Base-by-base conservation (phyloP, 129 eudicot genomes). In the Flaveria bidentis region DNA sequence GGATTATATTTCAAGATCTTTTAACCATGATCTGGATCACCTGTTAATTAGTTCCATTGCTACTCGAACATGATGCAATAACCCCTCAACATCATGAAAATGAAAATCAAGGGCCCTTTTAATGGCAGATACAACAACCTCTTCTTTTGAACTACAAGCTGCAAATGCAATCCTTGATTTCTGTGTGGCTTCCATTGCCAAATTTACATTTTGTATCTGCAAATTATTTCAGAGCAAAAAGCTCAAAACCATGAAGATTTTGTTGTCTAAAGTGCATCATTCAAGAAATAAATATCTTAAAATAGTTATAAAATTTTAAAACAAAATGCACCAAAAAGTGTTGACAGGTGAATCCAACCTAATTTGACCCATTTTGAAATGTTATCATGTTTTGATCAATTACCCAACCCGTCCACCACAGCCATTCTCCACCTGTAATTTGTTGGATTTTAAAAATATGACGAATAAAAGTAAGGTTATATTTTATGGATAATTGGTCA, bases 181-280 rank as follows among this genome's bases (percentile, higher is more conserved):
- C 73, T 92, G 83, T 1, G 97, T 84, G 46, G 97, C 99, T 78
- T 95, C 99, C 99, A 95, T 95, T 65, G 99, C 97, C 70, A 17
- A 73, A 76, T 79, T 91, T 17, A 84, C 93, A 70, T 91, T 91
- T 52, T 89, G 92, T 57, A 91, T 82, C 99, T 95, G 85, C 86
- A 83, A 33, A 83, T 63, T 25, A 9, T 13, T 70, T 80, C 33
- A 2, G 30, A 14, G 62, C 45, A 67, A 75, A 56, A 60, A 15
- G 33, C 33, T 22, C 36, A 15, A 39, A 72, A 71, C 20, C 77
- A 41, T 41, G 22, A 65, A 52, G 65, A 26, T 11, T 26, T 56
- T 11, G 23, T 57, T 22, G 41, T 36, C 41, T 36, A 36, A 36
- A 36, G 6, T 36, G 41, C 41, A 36, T 36, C 7, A 36, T 36